These are phyloP conservation scores for Candolleomyces aberdarensis DNA, from an alignment of 768 basidiomycete species.

Conservation along the genomic window DNA sequence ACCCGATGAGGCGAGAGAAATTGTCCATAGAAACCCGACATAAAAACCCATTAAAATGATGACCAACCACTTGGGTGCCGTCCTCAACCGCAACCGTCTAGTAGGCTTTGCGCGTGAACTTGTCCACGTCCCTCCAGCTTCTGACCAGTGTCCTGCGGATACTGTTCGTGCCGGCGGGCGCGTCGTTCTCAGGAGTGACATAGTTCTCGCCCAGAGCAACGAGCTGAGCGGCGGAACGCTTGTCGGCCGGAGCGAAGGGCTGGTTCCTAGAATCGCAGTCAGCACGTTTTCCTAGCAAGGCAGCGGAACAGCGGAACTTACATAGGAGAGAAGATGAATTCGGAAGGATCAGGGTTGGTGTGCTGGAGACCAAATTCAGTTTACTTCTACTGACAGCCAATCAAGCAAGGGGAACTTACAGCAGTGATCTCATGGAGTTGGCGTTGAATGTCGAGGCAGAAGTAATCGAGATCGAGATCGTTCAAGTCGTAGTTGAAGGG, in stretches of 20 bases:
- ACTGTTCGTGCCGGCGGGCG: conserved; percentile 30
- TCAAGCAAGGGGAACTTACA: conserved; percentile 34
- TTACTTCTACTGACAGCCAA: not conserved
- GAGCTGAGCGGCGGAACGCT: conserved; percentile 54
- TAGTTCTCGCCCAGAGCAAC: conserved; percentile 35
- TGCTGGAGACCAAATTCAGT: conserved; percentile 36
- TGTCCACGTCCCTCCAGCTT: conserved; percentile 41
- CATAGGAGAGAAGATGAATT: conserved; percentile 51
- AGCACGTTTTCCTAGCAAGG: not conserved
- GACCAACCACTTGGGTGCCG: no score
- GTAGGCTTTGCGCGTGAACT: conserved; percentile 27
- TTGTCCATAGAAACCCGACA: not conserved
- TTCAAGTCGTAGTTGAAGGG: conserved; percentile 68
- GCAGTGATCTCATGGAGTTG: conserved; percentile 73
- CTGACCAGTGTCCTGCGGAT: conserved; percentile 37
- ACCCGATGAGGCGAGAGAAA: not conserved
- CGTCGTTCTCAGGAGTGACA: conserved; percentile 21
- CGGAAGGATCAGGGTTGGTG: conserved; percentile 47
- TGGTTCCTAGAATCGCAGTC: conserved; percentile 39
- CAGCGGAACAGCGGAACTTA: conserved; percentile 9
- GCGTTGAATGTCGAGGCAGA: conserved; percentile 62
- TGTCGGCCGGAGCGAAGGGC: conserved; percentile 67
- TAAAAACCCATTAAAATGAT: not conserved
- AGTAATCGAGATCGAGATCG: conserved; percentile 66
- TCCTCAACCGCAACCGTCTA: not conserved